phyloP scores from a whole-genome alignment of 23 red algal genomes.

The Pyropia yezoensis region DNA sequence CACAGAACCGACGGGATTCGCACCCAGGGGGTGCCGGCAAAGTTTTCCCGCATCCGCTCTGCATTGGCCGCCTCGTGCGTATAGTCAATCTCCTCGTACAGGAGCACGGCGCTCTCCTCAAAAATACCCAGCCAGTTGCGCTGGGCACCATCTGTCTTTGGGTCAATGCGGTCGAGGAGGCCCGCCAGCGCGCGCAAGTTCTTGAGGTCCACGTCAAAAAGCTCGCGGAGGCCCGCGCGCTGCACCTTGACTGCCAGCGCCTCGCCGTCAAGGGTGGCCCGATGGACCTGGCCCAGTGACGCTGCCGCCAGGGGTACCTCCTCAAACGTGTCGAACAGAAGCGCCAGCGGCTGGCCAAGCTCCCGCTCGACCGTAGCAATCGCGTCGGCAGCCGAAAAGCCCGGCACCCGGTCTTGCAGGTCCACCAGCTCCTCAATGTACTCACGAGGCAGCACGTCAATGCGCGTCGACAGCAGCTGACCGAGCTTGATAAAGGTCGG shows the following conservation, averaged over 20 bases:
- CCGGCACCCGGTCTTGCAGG: constrained; percentile 87
- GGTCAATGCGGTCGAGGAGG: constrained; percentile 68
- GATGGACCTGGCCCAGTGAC: constrained; percentile 93
- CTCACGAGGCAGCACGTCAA: constrained; percentile 71
- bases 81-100: constrained; percentile 99
- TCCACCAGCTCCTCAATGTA: constrained; percentile 74
- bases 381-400: constrained; percentile 49
- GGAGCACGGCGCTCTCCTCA: constrained; percentile 75
- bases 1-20: constrained; percentile 63
- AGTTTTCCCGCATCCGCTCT: constrained; percentile 67
- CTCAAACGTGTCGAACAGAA: constrained; percentile 66
- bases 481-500: constrained; percentile 99
- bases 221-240: constrained; percentile 72
- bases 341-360: constrained; percentile 38
- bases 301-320: constrained; percentile 85
- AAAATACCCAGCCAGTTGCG: constrained; percentile 86
- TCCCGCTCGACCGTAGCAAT: constrained; percentile 63
- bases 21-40: constrained; percentile 49
- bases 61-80: constrained; percentile 72
- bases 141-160: constrained; percentile 57
- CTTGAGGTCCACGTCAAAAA: constrained; percentile 93
- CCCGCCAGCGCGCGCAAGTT: constrained; percentile 61
- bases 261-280: constrained; percentile 59
- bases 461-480: constrained; percentile 78
- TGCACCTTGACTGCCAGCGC: constrained; percentile 92